phyloP scores from a whole-genome alignment of 1,284 basidiomycete species.

The Papiliotrema fonsecae region DNA sequence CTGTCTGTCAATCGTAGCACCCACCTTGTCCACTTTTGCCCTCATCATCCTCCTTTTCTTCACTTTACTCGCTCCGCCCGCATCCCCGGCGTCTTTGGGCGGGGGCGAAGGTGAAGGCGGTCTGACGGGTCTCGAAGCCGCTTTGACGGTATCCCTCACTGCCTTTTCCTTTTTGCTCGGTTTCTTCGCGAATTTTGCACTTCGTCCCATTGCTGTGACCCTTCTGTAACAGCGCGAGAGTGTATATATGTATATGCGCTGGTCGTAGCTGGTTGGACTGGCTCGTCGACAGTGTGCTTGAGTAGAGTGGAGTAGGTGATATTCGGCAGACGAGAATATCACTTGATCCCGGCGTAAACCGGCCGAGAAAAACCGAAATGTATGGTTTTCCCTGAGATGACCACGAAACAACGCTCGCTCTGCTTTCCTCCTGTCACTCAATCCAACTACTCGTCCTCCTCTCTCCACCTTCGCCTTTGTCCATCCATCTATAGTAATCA shows the following conservation, averaged over 20 bases:
- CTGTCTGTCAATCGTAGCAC: not conserved
- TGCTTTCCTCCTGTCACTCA: not conserved
- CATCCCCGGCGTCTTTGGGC: not conserved
- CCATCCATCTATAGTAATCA: not conserved
- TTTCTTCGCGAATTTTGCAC: conserved; percentile 36
- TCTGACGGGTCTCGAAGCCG: conserved; percentile 17
- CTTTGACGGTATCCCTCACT: conserved; percentile 29
- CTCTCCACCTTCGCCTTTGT: not conserved
- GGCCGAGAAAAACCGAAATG: conserved; percentile 1
- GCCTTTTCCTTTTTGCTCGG: conserved; percentile 35
- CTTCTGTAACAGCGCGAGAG: not conserved
- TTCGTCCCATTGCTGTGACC: conserved; percentile 30
- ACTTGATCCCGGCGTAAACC: not conserved
- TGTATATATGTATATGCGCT: no score
- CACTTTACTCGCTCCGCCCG: not conserved
- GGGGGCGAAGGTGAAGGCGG: conserved; percentile 8
- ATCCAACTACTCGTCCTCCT: not conserved
- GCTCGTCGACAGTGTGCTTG: not conserved
- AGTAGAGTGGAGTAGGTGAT: not conserved
- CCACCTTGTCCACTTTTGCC: conserved; percentile 19
- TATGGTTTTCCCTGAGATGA: no score
- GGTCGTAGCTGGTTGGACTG: not conserved
- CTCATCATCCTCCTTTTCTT: conserved; percentile 14
- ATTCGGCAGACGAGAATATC: not conserved
- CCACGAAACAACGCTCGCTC: no score